phyloP scores from a whole-genome alignment of 2,329 filamentous ascomycete species.

The Cercospora brassicicola region DNA sequence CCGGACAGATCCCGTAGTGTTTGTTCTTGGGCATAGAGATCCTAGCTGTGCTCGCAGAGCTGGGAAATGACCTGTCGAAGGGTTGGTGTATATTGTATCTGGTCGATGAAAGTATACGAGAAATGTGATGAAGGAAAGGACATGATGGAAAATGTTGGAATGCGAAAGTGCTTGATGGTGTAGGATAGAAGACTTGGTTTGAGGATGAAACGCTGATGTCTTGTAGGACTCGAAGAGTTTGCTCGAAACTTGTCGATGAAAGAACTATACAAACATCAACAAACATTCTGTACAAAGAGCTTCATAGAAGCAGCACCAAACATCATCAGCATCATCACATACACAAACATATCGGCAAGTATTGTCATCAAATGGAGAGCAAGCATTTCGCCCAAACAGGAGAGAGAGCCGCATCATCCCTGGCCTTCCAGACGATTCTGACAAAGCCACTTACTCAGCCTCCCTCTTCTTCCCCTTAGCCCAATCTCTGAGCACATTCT shows the following conservation, averaged over 20 bases:
- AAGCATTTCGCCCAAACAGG: neutral
- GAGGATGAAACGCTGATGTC: neutral
- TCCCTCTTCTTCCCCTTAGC: conserved; percentile 55
- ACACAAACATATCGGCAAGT: neutral
- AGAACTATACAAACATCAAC: neutral
- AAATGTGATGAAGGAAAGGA: neutral
- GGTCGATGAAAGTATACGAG: neutral
- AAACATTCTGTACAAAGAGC: neutral
- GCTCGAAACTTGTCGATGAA: neutral
- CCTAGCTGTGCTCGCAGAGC: no score
- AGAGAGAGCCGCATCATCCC: neutral
- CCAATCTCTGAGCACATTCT: conserved; percentile 89
- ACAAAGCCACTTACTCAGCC: neutral
- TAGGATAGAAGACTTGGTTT: neutral
- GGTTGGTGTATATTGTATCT: neutral
- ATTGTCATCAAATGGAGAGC: neutral
- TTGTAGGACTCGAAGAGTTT: neutral
- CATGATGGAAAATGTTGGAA: neutral
- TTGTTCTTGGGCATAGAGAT: no score
- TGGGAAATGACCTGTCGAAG: neutral
- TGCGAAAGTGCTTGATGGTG: neutral
- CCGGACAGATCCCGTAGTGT: no score
- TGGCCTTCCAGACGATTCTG: neutral
- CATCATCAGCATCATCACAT: neutral
- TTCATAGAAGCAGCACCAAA: neutral